Percentiles rank a stretch among this genome's conserved stretches.
Conservation (phyloP, 1,284 basidiomycete species). For the Sphaerobolus stellatus region DNA sequence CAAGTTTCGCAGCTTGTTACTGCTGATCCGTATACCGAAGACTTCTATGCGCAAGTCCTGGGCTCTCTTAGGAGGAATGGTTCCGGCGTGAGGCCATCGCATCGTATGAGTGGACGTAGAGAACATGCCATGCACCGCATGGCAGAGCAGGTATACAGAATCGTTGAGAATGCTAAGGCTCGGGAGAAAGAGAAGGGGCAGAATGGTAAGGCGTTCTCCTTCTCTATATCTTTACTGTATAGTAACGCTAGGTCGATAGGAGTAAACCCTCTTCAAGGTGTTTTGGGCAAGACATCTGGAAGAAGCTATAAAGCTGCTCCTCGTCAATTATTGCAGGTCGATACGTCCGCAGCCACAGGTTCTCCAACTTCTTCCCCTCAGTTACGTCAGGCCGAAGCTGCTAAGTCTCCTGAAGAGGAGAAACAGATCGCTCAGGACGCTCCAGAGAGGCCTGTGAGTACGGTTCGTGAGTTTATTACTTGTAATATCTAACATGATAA, state of each 20-base stretch:
- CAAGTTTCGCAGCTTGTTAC: slow-evolving; percentile 98
- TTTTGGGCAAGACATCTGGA: slow-evolving; percentile 90
- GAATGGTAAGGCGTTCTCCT: slow-evolving; percentile 51
- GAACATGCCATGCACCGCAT: slow-evolving; percentile 96
- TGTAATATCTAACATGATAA: neutral
- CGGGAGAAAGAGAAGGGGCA: slow-evolving; percentile 79
- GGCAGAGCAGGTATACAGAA: slow-evolving; percentile 95
- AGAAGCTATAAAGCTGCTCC: slow-evolving; percentile 94
- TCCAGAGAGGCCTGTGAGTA: slow-evolving; percentile 24
- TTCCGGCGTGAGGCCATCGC: slow-evolving; percentile 75
- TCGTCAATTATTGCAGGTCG: slow-evolving; percentile 90
- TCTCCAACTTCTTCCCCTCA: slow-evolving; percentile 50
- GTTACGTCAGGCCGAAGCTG: slow-evolving; percentile 49
- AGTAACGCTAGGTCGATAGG: slow-evolving; percentile 39
- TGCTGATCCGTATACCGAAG: slow-evolving; percentile 94
- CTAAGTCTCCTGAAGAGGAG: slow-evolving; percentile 11
- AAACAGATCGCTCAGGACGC: slow-evolving; percentile 52
- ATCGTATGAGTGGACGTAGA: slow-evolving; percentile 65
- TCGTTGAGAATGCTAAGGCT: slow-evolving; percentile 89
- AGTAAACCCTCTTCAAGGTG: slow-evolving; percentile 86
- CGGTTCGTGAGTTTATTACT: neutral
- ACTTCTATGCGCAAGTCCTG: slow-evolving; percentile 98
- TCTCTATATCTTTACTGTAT: neutral
- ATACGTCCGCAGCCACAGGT: slow-evolving; percentile 37
- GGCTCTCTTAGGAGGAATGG: slow-evolving; percentile 78